Percentiles rank a stretch among this genome's conserved stretches.
These are phyloP conservation scores for Glarea lozoyensis DNA, from an alignment of 495 filamentous ascomycete genomes.

Conservation along the genomic window DNA sequence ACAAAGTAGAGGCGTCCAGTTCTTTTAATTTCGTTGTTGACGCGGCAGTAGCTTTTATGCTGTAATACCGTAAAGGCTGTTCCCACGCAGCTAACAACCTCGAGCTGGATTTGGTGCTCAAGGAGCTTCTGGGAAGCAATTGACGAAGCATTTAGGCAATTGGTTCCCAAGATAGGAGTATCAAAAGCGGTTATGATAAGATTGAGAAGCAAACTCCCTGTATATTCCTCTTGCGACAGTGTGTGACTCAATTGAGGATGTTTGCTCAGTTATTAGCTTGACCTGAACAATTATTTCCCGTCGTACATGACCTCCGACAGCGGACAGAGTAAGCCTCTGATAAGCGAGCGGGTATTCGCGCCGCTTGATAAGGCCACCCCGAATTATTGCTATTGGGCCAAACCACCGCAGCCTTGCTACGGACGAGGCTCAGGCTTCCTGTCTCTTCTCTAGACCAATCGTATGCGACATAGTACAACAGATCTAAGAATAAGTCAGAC, in stretches of 20 bases:
- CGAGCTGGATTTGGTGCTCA: slow-evolving; percentile 14
- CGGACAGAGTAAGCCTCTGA: too few relatives aligned
- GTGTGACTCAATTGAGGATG: too few relatives aligned
- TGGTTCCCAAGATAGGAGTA: slow-evolving; percentile 1
- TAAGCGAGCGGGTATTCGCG: too few relatives aligned
- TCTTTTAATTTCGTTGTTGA: slow-evolving; percentile 34
- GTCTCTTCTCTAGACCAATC: not conserved
- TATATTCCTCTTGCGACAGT: too few relatives aligned
- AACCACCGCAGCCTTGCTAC: slow-evolving; percentile 4
- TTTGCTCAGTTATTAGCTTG: too few relatives aligned
- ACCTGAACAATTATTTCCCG: too few relatives aligned
- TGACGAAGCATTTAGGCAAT: slow-evolving; percentile 22
- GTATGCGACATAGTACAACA: not conserved
- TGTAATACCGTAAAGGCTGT: slow-evolving; percentile 44
- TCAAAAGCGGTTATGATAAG: too few relatives aligned
- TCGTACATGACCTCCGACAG: too few relatives aligned
- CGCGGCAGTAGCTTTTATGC: slow-evolving; percentile 45
- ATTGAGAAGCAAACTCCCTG: too few relatives aligned
- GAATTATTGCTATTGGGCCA: too few relatives aligned
- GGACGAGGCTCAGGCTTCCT: slow-evolving; percentile 3
- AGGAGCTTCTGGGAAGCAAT: slow-evolving; percentile 15
- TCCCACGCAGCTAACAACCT: slow-evolving; percentile 20
- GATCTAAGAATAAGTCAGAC: too few relatives aligned
- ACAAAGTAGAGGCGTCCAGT: slow-evolving; percentile 69
- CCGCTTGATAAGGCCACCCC: too few relatives aligned